Evolutionary conservation across 192 early-diverging fungal genomes (phyloP), one percentile per base, ranked within the genome.

Genomic region (Rhizophlyctis rosea): DNA sequence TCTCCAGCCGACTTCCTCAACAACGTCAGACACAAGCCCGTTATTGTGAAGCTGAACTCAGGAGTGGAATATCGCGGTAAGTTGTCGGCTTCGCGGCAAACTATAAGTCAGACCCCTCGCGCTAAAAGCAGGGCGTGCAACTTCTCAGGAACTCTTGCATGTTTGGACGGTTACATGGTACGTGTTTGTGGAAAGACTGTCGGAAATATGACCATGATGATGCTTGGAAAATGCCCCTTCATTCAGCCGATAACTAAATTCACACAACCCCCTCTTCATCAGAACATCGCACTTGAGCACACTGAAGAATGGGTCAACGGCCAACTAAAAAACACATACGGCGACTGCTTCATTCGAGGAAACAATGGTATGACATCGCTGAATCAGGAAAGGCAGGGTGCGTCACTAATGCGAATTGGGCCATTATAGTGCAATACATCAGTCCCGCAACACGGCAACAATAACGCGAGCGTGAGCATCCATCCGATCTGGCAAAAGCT

Each of bases 271-370:
- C 32, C n/a, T 32, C 0, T 57, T 34, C 18, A 16, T 64, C 31
- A 74, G 95, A 96, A 98, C 76, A 95, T 98, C 79, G 96, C 93
- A 13, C 60, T 98, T 70, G 96, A 96, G 76, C 84, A 94, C 58
- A 96, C 94, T 3, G 88, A 96, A 64, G 96, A 98, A 75, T 96
- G 89, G 54, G 94, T 96, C 29, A 88, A 95, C 69, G 96, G 96
- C n/a, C 78, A 89, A 55, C 75, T 92, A 32, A 94, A 89, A 60
- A 94, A 96, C 78, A 86, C 79, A 54, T 98, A 95, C 69, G 94
- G 94, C 24, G 96, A 98, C 61, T 87, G 87, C 1, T 98, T 98
- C 74, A 93, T 98, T 74, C 89, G 96, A 9, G 96, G 96, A 59
- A 98, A 98, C 77, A 96, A 96, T 71, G 91, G 91, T 88, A 85